Evolutionary conservation across 108 stramenopile genomes (phyloP), one percentile per base, ranked within the genome.

Genomic region (Poteriospumella lacustris): DNA sequence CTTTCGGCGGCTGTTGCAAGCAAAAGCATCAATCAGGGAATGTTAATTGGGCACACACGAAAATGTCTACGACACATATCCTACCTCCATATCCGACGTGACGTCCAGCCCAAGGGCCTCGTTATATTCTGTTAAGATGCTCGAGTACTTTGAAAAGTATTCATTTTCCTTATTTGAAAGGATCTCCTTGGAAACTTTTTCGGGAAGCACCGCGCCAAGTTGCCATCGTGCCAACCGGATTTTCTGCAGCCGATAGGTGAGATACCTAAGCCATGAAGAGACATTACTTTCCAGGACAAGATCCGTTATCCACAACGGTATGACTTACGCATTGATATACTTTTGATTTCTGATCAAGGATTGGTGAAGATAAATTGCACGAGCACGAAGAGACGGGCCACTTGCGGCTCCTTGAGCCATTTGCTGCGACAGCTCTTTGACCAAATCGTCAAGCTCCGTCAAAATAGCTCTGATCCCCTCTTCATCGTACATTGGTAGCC

Each of bases 1-100:
- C 60, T 24, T 64, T 64, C 5, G 60, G 60, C 28, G 60, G 60
- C 24, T 64, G n/a, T n/a, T n/a, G n/a, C n/a, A n/a, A n/a, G n/a
- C n/a, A n/a, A n/a, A n/a, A n/a, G n/a, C n/a, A n/a, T n/a, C n/a
- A n/a, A n/a, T n/a, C n/a, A n/a, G n/a, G n/a, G n/a, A n/a, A n/a
- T n/a, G n/a, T n/a, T n/a, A n/a, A n/a, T n/a, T n/a, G n/a, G n/a
- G n/a, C n/a, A n/a, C n/a, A n/a, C n/a, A n/a, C n/a, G n/a, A n/a
- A n/a, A n/a, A n/a, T n/a, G n/a, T n/a, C n/a, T n/a, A n/a, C n/a
- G n/a, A n/a, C n/a, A n/a, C n/a, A n/a, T n/a, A n/a, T n/a, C n/a
- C n/a, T n/a, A n/a, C n/a, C n/a, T n/a, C 15, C 9, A 31, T 3
- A 64, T 31, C 15, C 28, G 31, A 64, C 28, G 15, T 64, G 36